Percentiles rank a stretch among this genome's conserved stretches.
Evolutionary conservation across 805 yeast species (phyloP).

Genomic region (Yarrowia bubula): DNA sequence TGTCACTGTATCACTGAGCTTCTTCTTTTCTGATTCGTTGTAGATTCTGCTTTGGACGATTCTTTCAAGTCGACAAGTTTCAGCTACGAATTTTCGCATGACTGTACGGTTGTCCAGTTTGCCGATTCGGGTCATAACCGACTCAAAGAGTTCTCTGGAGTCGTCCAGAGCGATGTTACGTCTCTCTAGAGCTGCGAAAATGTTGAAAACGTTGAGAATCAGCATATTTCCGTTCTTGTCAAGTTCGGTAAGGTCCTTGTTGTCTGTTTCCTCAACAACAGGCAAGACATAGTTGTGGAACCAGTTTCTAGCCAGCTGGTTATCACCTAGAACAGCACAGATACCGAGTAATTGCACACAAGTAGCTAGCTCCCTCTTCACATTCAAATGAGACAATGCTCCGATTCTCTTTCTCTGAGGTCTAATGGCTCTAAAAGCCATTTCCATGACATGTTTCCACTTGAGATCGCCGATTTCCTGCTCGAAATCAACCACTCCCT

Average conservation of each 20-base stretch:
- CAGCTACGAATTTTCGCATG: not conserved
- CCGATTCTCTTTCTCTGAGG: not conserved
- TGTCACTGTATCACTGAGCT: not conserved
- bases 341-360: not conserved
- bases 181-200: not conserved
- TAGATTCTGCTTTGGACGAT: not conserved
- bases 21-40: not conserved
- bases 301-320: conserved; percentile 5
- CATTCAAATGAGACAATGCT: not conserved
- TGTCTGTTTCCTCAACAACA: not conserved
- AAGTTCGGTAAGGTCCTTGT: not conserved
- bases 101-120: not conserved
- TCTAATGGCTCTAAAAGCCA: not conserved
- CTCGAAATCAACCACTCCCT: not conserved
- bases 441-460: conserved; percentile 3
- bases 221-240: not conserved
- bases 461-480: not conserved
- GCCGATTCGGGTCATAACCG: not conserved
- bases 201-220: conserved; percentile 6
- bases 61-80: not conserved
- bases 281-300: conserved; percentile 14
- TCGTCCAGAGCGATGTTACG: not conserved
- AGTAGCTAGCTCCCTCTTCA: not conserved
- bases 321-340: not conserved
- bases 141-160: not conserved